Evolutionary conservation across 768 basidiomycete species (phyloP).

Genomic region (Butyriboletus loyo): DNA sequence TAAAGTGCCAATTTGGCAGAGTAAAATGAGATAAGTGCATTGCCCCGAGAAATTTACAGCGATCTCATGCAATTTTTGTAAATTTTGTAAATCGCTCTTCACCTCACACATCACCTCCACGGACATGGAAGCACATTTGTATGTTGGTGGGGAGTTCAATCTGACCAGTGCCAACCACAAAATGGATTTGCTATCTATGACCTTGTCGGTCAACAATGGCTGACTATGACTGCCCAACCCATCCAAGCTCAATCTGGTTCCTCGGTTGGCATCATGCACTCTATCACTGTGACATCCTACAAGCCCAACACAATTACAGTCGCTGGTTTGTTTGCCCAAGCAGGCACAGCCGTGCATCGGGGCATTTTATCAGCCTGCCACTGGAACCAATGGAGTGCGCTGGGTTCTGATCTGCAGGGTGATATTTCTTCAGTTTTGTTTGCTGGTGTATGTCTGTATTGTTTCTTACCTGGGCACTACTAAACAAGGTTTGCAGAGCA

Average conservation of each 20-base stretch:
- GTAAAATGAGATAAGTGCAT: too few relatives aligned
- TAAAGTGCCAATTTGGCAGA: too few relatives aligned
- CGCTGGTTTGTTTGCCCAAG: constrained; percentile 83
- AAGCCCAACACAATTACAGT: constrained; percentile 67
- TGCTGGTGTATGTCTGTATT: constrained; percentile 60
- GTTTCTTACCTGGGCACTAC: neutral
- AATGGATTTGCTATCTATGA: constrained; percentile 83
- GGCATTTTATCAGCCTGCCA: constrained; percentile 63
- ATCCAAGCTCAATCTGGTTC: constrained; percentile 55
- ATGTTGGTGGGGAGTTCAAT: constrained; percentile 83
- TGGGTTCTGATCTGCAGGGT: constrained; percentile 80
- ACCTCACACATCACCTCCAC: too few relatives aligned
- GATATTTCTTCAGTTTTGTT: constrained; percentile 76
- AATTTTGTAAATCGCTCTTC: too few relatives aligned
- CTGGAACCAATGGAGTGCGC: constrained; percentile 77
- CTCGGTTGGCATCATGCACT: constrained; percentile 64
- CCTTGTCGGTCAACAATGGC: constrained; percentile 64
- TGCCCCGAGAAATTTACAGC: too few relatives aligned
- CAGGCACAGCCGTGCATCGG: constrained; percentile 70
- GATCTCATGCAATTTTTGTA: too few relatives aligned
- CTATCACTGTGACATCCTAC: constrained; percentile 60
- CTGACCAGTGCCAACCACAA: constrained; percentile 48
- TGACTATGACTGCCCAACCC: constrained; percentile 52
- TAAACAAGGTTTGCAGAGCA: constrained; percentile 41
- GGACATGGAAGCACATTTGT: constrained; percentile 56